These are phyloP conservation scores for Collybiopsis luxurians DNA, from an alignment of 768 basidiomycete species.

Conservation along the genomic window DNA sequence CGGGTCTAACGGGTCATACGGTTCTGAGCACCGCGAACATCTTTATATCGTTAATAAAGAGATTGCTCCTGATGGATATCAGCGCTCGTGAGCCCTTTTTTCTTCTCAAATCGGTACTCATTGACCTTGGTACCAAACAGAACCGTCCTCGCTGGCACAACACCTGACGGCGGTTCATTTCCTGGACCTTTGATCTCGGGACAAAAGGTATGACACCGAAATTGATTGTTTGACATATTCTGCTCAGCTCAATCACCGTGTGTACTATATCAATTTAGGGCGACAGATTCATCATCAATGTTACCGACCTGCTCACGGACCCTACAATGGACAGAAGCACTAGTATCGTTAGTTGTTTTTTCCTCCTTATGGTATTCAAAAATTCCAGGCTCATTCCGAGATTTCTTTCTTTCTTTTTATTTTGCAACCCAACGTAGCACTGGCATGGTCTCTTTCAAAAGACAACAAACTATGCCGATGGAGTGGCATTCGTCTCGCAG, in stretches of 20 bases:
- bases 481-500: slow-evolving; percentile 23
- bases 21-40: not conserved
- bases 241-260: not conserved
- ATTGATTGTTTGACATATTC: not conserved
- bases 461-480: slow-evolving; percentile 25
- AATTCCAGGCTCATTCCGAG: too few species aligned
- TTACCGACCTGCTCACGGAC: slow-evolving; percentile 44
- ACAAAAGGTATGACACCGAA: slow-evolving; percentile 19
- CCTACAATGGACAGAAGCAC: slow-evolving; percentile 48
- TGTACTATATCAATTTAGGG: slow-evolving; percentile 25
- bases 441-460: slow-evolving; percentile 9
- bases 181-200: slow-evolving; percentile 30
- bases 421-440: not conserved
- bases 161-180: slow-evolving; percentile 15
- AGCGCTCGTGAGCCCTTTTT: slow-evolving; percentile 7
- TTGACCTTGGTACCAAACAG: slow-evolving; percentile 11
- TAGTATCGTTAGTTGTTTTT: slow-evolving; percentile 38
- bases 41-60: slow-evolving; percentile 10
- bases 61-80: slow-evolving; percentile 12
- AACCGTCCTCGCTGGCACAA: slow-evolving; percentile 28
- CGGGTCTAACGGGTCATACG: too few species aligned
- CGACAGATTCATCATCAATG: slow-evolving; percentile 42
- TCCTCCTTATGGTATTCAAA: too few species aligned
- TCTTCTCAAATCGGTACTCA: not conserved
- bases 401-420: too few species aligned